phyloP scores from a whole-genome alignment of 2,329 filamentous ascomycete species.

The Alternaria longipes region DNA sequence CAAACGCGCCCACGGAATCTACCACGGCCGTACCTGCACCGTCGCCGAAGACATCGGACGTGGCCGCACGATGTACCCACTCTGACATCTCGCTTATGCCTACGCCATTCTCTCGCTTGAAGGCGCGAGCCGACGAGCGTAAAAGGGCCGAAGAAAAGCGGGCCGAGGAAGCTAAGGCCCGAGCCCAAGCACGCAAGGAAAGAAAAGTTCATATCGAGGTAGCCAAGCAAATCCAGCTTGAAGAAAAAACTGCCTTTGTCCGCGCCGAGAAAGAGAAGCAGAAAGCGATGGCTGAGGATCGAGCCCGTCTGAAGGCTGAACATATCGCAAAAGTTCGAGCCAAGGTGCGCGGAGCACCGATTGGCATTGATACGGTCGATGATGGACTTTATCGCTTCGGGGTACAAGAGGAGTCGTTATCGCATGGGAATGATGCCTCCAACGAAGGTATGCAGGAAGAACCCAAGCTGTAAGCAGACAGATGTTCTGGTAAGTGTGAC shows the following conservation, averaged over 20 bases:
- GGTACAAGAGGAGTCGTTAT: background rate
- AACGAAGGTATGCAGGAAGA: background rate
- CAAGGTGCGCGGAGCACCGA: slow-evolving; percentile 20
- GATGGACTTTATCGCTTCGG: background rate
- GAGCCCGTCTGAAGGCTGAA: slow-evolving; percentile 14
- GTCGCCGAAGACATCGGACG: background rate
- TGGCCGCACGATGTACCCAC: background rate
- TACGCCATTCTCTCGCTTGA: background rate
- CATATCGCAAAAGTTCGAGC: slow-evolving; percentile 26
- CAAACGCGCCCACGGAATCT: slow-evolving; percentile 2
- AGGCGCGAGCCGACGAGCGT: background rate
- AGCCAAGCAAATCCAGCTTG: slow-evolving; percentile 18
- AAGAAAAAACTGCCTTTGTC: slow-evolving; percentile 23
- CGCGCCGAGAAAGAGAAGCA: slow-evolving; percentile 21
- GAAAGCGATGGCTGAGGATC: slow-evolving; percentile 9
- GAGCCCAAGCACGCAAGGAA: slow-evolving; percentile 10
- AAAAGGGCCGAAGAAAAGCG: slow-evolving; percentile 13
- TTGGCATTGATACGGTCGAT: background rate
- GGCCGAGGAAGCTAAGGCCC: background rate
- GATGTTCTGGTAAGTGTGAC: slow-evolving; percentile 14
- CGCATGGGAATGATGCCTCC: background rate
- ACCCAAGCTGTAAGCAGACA: slow-evolving; percentile 7
- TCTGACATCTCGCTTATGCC: background rate
- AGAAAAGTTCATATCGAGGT: slow-evolving; percentile 20
- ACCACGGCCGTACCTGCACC: background rate